Evolutionary conservation across 1,139 yeast genomes (phyloP).

Genomic region (Pneumocystis murina): DNA sequence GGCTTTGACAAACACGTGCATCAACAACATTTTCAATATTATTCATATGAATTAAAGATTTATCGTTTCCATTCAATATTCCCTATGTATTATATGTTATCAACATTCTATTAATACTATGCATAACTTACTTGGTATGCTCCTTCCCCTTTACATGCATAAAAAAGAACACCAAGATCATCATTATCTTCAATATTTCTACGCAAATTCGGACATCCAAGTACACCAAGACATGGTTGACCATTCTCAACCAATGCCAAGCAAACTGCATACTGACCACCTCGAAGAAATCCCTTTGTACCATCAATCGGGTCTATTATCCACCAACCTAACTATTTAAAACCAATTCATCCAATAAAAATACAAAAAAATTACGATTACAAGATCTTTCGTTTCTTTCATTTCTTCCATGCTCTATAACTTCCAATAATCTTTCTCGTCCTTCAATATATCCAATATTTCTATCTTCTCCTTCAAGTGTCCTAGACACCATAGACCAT

Average conservation of each 20-base stretch:
- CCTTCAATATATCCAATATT: constrained; percentile 26
- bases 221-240: constrained; percentile 70
- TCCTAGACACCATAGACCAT: constrained; percentile 13
- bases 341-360: no score
- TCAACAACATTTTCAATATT: constrained; percentile 23
- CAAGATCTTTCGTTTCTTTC: no score
- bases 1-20: constrained; percentile 79
- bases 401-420: constrained; percentile 55
- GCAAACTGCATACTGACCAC: constrained; percentile 95
- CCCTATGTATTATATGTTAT: constrained; percentile 7
- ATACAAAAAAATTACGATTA: no score
- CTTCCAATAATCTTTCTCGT: constrained; percentile 39
- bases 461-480: constrained; percentile 15
- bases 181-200: constrained; percentile 31
- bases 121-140: constrained; percentile 32
- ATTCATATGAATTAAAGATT: constrained; percentile 22
- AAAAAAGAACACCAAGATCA: constrained; percentile 50
- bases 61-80: constrained; percentile 6
- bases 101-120: no score
- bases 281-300: constrained; percentile 87
- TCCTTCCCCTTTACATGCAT: constrained; percentile 64
- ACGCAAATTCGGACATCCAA: constrained; percentile 88
- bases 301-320: constrained; percentile 98
- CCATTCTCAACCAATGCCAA: constrained; percentile 79
- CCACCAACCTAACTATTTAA: constrained; percentile 44